Conservation (phyloP, 208 protist genomes). For the Acanthamoeba triangularis region DNA sequence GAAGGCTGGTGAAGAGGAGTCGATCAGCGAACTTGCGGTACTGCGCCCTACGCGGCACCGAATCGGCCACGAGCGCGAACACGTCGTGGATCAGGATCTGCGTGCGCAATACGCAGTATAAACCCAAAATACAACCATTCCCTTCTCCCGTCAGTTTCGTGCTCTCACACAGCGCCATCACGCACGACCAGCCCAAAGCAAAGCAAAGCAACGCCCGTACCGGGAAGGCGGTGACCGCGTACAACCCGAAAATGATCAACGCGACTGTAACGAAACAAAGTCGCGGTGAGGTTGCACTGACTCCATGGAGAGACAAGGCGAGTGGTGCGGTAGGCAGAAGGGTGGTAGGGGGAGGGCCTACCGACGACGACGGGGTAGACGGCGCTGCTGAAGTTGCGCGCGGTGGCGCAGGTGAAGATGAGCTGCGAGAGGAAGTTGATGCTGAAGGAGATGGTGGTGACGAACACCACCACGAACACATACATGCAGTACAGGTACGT, state of each 20-base stretch:
- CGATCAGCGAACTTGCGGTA: constrained; percentile 49
- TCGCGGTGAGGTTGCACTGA: background rate
- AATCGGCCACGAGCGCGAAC: constrained; percentile 30
- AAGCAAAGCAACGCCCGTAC: too few relatives aligned
- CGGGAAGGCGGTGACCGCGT: constrained; percentile 61
- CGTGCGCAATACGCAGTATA: background rate
- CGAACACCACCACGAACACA: constrained; percentile 74
- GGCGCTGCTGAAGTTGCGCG: constrained; percentile 40
- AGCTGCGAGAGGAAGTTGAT: constrained; percentile 77
- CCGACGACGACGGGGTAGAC: constrained; percentile 40
- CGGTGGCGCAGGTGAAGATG: constrained; percentile 72
- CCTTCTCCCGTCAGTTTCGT: too few relatives aligned
- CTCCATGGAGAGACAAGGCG: too few relatives aligned
- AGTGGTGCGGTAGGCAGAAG: background rate
- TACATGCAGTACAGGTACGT: constrained; percentile 68
- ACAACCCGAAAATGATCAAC: constrained; percentile 52
- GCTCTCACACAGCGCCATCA: too few relatives aligned
- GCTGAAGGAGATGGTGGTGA: constrained; percentile 66
- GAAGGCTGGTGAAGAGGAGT: constrained; percentile 51
- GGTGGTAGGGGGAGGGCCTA: background rate
- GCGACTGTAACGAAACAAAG: background rate
- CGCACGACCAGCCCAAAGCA: too few relatives aligned
- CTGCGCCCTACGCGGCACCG: constrained; percentile 15
- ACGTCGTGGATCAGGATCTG: constrained; percentile 61
- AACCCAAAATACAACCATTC: background rate